Conservation (phyloP, 495 filamentous ascomycete species). For the Neurospora sp. region DNA sequence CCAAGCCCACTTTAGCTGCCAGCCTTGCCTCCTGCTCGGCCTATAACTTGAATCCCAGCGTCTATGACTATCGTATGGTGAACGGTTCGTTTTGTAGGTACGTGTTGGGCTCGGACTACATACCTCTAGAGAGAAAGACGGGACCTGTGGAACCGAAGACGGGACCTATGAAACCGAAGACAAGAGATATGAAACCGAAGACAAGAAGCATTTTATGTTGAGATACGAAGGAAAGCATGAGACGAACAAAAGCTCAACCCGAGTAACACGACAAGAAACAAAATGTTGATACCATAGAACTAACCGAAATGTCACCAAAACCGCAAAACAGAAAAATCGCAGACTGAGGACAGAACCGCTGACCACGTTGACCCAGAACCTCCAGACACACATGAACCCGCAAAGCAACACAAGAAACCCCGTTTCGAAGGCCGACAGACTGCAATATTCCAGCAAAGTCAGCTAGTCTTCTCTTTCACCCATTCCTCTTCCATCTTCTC, state of each 20-base stretch:
- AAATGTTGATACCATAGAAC: background rate
- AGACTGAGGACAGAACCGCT: background rate
- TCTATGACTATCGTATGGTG: background rate
- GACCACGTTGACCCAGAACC: no score
- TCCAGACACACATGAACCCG: background rate
- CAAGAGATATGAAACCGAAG: background rate
- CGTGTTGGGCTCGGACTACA: background rate
- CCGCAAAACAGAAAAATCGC: background rate
- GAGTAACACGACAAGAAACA: background rate
- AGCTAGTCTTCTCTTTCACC: background rate
- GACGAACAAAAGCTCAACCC: background rate
- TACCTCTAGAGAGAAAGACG: no score
- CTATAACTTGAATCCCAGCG: background rate
- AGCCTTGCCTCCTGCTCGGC: background rate
- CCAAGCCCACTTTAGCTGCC: background rate
- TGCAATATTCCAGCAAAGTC: background rate
- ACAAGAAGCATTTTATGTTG: no score
- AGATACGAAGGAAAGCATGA: background rate
- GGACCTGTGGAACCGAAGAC: background rate
- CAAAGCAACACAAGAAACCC: no score
- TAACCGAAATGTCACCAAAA: background rate
- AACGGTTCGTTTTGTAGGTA: background rate
- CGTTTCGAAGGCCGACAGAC: background rate
- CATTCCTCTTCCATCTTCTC: no score
- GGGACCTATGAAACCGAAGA: background rate